These are phyloP conservation scores for Elaeis guineensis DNA, from an alignment of 176 grass and related monocot species.

Conservation along the genomic window DNA sequence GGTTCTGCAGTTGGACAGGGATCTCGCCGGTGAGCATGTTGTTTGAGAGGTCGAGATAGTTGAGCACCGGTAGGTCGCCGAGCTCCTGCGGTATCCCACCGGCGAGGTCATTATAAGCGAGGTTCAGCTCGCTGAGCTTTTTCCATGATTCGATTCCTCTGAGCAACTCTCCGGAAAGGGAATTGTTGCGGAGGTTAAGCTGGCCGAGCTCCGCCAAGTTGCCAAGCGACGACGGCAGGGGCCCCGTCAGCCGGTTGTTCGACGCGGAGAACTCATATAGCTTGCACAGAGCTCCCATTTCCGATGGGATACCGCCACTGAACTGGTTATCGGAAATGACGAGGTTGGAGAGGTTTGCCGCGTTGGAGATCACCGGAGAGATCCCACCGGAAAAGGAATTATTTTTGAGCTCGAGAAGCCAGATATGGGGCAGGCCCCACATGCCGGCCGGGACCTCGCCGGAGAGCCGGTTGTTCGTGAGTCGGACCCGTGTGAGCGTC, in stretches of 20 bases:
- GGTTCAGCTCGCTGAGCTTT: slow-evolving; percentile 75
- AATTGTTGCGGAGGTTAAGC: slow-evolving; percentile 65
- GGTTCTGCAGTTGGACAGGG: slow-evolving; percentile 63
- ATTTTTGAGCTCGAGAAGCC: slow-evolving; percentile 56
- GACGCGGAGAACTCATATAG: slow-evolving; percentile 66
- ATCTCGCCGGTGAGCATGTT: slow-evolving; percentile 55
- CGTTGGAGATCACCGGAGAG: slow-evolving; percentile 58
- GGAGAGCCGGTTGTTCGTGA: slow-evolving; percentile 45
- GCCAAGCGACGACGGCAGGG: slow-evolving; percentile 46
- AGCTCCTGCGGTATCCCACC: slow-evolving; percentile 79
- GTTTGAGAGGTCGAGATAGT: slow-evolving; percentile 79
- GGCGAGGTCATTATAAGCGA: slow-evolving; percentile 44
- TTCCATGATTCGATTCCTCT: slow-evolving; percentile 52
- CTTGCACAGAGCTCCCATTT: slow-evolving; percentile 49
- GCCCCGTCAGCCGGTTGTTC: slow-evolving; percentile 62
- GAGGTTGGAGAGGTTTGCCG: slow-evolving; percentile 71
- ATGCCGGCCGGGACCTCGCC: slow-evolving; percentile 52
- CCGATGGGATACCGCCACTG: slow-evolving; percentile 52
- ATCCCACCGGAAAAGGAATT: slow-evolving; percentile 58
- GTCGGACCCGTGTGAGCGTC: slow-evolving; percentile 53
- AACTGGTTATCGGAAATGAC: slow-evolving; percentile 59
- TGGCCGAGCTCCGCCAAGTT: slow-evolving; percentile 49
- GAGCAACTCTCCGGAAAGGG: slow-evolving; percentile 63
- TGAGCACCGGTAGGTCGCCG: slow-evolving; percentile 69
- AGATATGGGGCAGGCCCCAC: slow-evolving; percentile 81